Evolutionary conservation across 2,329 filamentous ascomycete genomes (phyloP).

Genomic region (Alternaria ventricosa): DNA sequence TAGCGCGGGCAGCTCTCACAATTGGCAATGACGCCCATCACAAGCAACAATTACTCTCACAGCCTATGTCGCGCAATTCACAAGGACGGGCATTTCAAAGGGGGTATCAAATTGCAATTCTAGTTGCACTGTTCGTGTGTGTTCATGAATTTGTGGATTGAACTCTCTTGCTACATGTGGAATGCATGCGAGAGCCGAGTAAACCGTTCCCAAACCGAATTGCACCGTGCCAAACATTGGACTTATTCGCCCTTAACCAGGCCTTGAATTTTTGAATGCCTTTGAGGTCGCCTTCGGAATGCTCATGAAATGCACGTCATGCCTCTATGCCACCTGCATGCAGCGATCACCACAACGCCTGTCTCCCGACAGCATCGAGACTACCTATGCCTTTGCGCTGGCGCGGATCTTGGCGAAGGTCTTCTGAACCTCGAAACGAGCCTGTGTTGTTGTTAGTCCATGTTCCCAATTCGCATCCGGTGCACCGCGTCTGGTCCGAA

Average conservation of each 20-base stretch:
- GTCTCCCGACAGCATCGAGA: conserved; percentile 37
- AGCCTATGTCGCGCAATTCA: not conserved
- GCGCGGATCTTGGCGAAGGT: conserved; percentile 81
- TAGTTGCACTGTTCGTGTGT: conserved; percentile 39
- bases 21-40: conserved; percentile 12
- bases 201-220: conserved; percentile 49
- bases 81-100: conserved; percentile 17
- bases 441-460: conserved; percentile 53
- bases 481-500: not conserved
- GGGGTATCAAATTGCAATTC: conserved; percentile 45
- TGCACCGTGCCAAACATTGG: conserved; percentile 49
- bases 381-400: conserved; percentile 49
- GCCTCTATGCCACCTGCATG: conserved; percentile 43
- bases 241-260: conserved; percentile 46
- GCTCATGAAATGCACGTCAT: conserved; percentile 49
- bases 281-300: conserved; percentile 45
- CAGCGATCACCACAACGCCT: conserved; percentile 38
- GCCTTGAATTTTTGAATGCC: conserved; percentile 50
- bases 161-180: conserved; percentile 49
- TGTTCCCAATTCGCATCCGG: conserved; percentile 3
- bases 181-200: conserved; percentile 49
- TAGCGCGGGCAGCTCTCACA: conserved; percentile 30
- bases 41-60: not conserved
- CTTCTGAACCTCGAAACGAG: conserved; percentile 97
- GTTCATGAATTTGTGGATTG: conserved; percentile 50